Percentiles rank a stretch among this genome's conserved stretches.
Evolutionary conservation across 1,284 basidiomycete genomes (phyloP).

Genomic region (Stygiomarasmius scandens): DNA sequence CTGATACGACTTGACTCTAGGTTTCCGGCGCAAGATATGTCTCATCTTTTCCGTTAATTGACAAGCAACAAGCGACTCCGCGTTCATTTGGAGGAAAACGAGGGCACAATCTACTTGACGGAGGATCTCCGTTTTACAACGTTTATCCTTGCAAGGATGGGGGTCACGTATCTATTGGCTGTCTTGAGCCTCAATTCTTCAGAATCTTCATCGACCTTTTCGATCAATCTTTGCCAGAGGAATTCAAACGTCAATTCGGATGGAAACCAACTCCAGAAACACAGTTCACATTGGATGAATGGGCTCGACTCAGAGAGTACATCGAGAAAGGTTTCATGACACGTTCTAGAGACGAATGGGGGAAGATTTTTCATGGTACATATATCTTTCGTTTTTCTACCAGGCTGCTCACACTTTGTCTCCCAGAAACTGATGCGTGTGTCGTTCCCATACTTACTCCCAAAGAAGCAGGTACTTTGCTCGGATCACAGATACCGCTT

Average conservation of each 20-base stretch:
- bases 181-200: conserved; percentile 76
- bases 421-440: conserved; percentile 74
- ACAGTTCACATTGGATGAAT: conserved; percentile 56
- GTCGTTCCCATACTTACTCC: conserved; percentile 74
- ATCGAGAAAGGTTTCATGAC: conserved; percentile 65
- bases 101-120: conserved; percentile 71
- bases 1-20: conserved; percentile 36
- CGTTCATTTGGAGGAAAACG: conserved; percentile 47
- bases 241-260: conserved; percentile 39
- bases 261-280: conserved; percentile 58
- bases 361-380: conserved; percentile 64
- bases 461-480: conserved; percentile 54
- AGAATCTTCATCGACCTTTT: conserved; percentile 61
- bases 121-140: conserved; percentile 80
- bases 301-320: conserved; percentile 63
- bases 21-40: conserved; percentile 81
- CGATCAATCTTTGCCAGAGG: conserved; percentile 48
- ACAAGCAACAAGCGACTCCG: conserved; percentile 40
- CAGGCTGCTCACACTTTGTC: neutral
- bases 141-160: conserved; percentile 77
- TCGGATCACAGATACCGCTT: conserved; percentile 39
- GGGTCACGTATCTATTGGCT: conserved; percentile 77
- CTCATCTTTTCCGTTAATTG: conserved; percentile 69
- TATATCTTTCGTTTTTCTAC: conserved; percentile 1
- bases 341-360: conserved; percentile 71